Evolutionary conservation across 176 grass and related monocot genomes (phyloP), one percentile per base, ranked within the genome.

Genomic region (Cocos nucifera): DNA sequence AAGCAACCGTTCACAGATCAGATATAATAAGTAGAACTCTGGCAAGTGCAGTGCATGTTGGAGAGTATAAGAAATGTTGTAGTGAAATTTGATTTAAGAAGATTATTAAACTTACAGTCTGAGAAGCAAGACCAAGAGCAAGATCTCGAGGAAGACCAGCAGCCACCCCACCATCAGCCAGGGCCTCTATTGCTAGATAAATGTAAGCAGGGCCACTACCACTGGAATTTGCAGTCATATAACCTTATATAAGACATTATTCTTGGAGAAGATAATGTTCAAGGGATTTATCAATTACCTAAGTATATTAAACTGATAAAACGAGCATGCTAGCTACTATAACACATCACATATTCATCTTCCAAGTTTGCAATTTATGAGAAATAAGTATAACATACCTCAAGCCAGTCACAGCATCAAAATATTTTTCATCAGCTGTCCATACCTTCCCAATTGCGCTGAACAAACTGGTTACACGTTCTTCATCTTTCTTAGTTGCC

Each of bases 131-230:
- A 39, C 79, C 82, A 74, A 98, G 81, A 62, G 93, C 84, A 81
- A 98, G 94, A 65, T 89, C 84, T 44, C 94, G 84, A 86, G 94
- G 81, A 83, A 98, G 94, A 55, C 94, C 94, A 53, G 94, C 84
- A 73, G 94, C 94, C 50, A 98, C 94, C 68, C 94, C 94, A 69
- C 94, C 94, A 81, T 98, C 94, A 51, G 94, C 94, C 84, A 93
- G 70, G 51, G 94, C 94, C 67, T 98, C 94, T 61, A 98, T 89
- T 76, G 94, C 85, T 54, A 93, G 65, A 79, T 78, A 98, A 81
- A 98, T 75, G 70, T 98, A 98, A 8, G 94, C 94, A 2, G 94
- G 94, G 17, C 94, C 94, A 76, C 88, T 98, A 71, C 88, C 94
- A 85, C 94, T 98, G 60, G 39, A 72, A 73, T 50, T 63, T 80